Percentiles rank a stretch among this genome's conserved stretches.
Evolutionary conservation across 2,329 filamentous ascomycete species (phyloP).

Genomic region (Westerdykella ornata): DNA sequence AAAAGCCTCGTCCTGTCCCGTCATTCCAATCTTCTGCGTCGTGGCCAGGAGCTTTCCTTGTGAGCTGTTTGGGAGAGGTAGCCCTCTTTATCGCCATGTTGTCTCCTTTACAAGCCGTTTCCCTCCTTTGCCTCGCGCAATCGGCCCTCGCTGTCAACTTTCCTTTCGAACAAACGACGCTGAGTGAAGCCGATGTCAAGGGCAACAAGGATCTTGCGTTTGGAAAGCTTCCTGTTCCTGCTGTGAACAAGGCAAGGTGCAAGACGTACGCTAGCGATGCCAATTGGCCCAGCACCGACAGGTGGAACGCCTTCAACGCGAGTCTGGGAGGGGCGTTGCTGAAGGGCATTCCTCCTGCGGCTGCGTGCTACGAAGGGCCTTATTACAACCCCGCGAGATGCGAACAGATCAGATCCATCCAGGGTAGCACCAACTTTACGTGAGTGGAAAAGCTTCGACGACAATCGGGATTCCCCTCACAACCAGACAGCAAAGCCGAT

Average conservation of each 20-base stretch:
- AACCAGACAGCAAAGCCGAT: conserved; percentile 15
- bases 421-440: conserved; percentile 14
- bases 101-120: conserved; percentile 1
- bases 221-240: conserved; percentile 7
- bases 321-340: conserved; percentile 19
- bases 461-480: neutral
- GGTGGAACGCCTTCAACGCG: conserved; percentile 19
- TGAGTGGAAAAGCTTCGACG: conserved; percentile 7
- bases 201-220: conserved; percentile 21
- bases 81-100: conserved; percentile 4
- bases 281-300: conserved; percentile 18
- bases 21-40: no score
- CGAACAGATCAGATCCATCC: conserved; percentile 6
- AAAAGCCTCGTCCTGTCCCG: neutral
- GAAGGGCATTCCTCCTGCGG: conserved; percentile 21
- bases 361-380: conserved; percentile 21
- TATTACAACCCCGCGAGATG: conserved; percentile 16
- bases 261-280: conserved; percentile 22
- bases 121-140: conserved; percentile 1
- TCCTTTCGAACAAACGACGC: conserved; percentile 17
- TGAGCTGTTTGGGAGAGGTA: neutral
- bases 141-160: conserved; percentile 18
- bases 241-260: conserved; percentile 9
- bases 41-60: neutral
- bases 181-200: conserved; percentile 15